A percentile compares a stretch with the other conserved stretches of the same genome.
Evolutionary conservation across 192 early-diverging fungal species (phyloP).

Genomic region (Obelidium mucronatum): DNA sequence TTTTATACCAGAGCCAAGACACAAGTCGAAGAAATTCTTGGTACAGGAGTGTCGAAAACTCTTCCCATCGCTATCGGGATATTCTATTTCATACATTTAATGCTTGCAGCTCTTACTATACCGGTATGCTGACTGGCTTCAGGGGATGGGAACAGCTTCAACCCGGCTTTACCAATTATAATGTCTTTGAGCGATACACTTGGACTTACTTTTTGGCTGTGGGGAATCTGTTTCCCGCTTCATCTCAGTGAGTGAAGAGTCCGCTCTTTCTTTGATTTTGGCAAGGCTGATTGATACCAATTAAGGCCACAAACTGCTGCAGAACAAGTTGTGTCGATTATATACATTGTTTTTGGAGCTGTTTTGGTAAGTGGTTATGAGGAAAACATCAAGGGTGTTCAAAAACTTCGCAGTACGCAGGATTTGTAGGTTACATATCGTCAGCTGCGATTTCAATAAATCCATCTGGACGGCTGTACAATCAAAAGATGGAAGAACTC

Average conservation of each 20-base stretch:
- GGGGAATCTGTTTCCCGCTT: conserved; percentile 3
- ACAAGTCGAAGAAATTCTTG: background rate
- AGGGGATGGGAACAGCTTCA: background rate
- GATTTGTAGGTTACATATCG: conserved; percentile 29
- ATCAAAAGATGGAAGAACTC: conserved; percentile 44
- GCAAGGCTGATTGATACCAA: background rate
- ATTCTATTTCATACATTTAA: conserved; percentile 17
- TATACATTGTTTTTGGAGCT: conserved; percentile 6
- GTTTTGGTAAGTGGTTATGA: background rate
- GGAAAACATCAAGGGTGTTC: background rate
- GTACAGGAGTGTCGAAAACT: background rate
- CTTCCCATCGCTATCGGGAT: conserved; percentile 1
- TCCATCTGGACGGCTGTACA: conserved; percentile 32
- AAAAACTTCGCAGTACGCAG: conserved; percentile 28
- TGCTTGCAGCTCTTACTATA: background rate
- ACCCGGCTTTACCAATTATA: background rate
- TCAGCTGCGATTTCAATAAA: conserved; percentile 27
- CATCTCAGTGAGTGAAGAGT: background rate
- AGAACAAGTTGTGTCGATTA: conserved; percentile 4
- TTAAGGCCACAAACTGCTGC: background rate
- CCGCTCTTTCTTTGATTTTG: background rate
- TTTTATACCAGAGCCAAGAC: background rate
- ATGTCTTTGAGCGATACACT: background rate
- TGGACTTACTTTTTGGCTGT: conserved; percentile 7
- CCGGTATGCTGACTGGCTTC: background rate